Conservation (phyloP, 805 yeast species). For the Saccharomycopsis lassenensis region DNA sequence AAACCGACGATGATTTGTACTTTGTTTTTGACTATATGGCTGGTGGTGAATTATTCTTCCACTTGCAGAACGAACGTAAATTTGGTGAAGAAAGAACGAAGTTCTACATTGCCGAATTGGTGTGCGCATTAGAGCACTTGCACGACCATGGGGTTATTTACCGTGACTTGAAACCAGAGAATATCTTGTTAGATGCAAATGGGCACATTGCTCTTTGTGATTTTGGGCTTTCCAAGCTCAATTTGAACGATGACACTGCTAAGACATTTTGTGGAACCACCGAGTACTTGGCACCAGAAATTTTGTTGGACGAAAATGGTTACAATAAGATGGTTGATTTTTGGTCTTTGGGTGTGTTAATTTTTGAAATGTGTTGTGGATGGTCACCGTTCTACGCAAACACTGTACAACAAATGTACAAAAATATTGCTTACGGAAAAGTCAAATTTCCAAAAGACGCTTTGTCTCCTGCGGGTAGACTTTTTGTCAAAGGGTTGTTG, state of each 20-base stretch:
- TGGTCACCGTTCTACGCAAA: constrained; percentile 99
- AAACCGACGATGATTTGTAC: constrained; percentile 86
- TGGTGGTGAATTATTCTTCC: constrained; percentile 97
- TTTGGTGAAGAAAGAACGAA: constrained; percentile 90
- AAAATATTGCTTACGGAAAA: constrained; percentile 96
- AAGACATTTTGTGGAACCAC: constrained; percentile 98
- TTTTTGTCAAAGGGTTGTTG: constrained; percentile 88
- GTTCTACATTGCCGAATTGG: constrained; percentile 93
- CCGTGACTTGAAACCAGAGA: constrained; percentile 95
- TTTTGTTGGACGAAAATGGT: constrained; percentile 87
- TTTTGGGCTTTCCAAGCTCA: constrained; percentile 93
- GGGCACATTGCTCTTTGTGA: constrained; percentile 97
- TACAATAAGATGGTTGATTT: constrained; percentile 98
- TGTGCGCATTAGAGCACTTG: constrained; percentile 84
- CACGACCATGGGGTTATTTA: constrained; percentile 95
- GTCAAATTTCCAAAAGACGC: constrained; percentile 96
- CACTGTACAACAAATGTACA: constrained; percentile 91
- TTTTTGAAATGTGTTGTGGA: constrained; percentile 99
- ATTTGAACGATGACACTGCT: constrained; percentile 74
- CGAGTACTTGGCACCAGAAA: constrained; percentile 96
- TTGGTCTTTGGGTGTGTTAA: constrained; percentile 95
- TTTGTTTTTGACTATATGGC: constrained; percentile 96
- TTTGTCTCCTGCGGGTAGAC: constrained; percentile 82
- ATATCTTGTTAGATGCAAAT: constrained; percentile 87
- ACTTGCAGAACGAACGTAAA: constrained; percentile 91